A percentile compares a stretch with the other conserved stretches of the same genome.
These are phyloP conservation scores for Metschnikowia borealis DNA, from an alignment of 805 yeast species.

Conservation along the genomic window DNA sequence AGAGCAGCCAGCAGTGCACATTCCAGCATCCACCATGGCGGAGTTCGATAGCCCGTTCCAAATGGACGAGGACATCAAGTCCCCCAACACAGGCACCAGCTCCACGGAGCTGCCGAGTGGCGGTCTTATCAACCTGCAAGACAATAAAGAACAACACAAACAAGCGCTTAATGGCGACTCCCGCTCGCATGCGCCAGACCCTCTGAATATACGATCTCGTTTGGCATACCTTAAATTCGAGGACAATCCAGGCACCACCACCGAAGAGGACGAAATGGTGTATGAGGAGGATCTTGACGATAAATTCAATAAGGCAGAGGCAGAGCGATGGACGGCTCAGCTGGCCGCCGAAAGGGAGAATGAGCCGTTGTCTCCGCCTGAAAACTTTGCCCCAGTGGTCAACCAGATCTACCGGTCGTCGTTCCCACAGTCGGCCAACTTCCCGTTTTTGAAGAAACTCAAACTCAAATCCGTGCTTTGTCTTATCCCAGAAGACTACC, in stretches of 20 bases:
- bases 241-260: conserved; percentile 25
- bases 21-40: conserved; percentile 19
- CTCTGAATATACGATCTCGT: conserved; percentile 28
- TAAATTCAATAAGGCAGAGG: conserved; percentile 29
- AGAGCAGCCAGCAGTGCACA: not conserved
- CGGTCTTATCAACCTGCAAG: not conserved
- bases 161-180: not conserved
- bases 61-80: conserved; percentile 40
- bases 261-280: conserved; percentile 24
- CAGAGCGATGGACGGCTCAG: conserved; percentile 15
- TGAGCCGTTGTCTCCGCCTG: conserved; percentile 61
- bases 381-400: conserved; percentile 84
- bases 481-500: conserved; percentile 88
- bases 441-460: conserved; percentile 59
- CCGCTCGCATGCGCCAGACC: conserved; percentile 4
- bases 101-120: not conserved
- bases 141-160: not conserved
- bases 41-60: conserved; percentile 40
- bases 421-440: conserved; percentile 84
- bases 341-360: not conserved
- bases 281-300: conserved; percentile 43
- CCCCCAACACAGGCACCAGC: not conserved
- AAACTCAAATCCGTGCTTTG: conserved; percentile 73
- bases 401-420: conserved; percentile 75
- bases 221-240: conserved; percentile 25